Evolutionary conservation across 345 rosid genomes (phyloP), one percentile per base, ranked within the genome.

Genomic region (Mallotus nudiflorus): DNA sequence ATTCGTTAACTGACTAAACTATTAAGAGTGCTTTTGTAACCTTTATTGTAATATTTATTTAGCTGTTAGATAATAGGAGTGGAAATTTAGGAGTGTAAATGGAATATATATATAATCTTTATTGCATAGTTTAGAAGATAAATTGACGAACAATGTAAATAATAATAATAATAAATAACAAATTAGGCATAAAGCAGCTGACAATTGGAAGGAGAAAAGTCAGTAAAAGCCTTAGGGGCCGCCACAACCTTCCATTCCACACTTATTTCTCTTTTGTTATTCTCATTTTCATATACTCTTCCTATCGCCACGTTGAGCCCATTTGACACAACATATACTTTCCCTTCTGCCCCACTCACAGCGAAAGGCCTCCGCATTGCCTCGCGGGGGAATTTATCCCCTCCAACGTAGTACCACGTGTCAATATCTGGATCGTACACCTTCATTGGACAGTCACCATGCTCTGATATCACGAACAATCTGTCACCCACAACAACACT

Each of bases 391-490:
- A 91, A 82, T 39, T 52, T 78, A 6, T 81, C 84, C 14, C 97
- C 94, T 1, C 75, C 85, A 60, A 91, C 83, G 39, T 75, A 75
- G 49, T 49, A 67, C 97, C 94, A 91, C 81, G 74, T 57, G 80
- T 91, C 94, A 0, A 63, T 59, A 1, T 75, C 87, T 0, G 86
- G 76, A 2, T 56, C 53, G 25, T 87, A 91, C 18, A 83, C 85
- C 77, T 91, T 91, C 85, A 88, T 78, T 70, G 80, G 89, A 15
- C 82, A 83, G 79, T 83, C 90, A 0, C 87, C 92, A 69, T 85
- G 86, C 68, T 91, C 96, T 7, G 92, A 76, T 54, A 88, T 82
- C 77, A 85, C 86, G 44, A 88, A 87, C 65, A 88, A 70, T 66
- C 73, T 70, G 13, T 57, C 82, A 0, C 64, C 67, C 1, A 88